Evolutionary conservation across 202 grass and related monocot genomes (phyloP).

Genomic region (Musa balbisiana): DNA sequence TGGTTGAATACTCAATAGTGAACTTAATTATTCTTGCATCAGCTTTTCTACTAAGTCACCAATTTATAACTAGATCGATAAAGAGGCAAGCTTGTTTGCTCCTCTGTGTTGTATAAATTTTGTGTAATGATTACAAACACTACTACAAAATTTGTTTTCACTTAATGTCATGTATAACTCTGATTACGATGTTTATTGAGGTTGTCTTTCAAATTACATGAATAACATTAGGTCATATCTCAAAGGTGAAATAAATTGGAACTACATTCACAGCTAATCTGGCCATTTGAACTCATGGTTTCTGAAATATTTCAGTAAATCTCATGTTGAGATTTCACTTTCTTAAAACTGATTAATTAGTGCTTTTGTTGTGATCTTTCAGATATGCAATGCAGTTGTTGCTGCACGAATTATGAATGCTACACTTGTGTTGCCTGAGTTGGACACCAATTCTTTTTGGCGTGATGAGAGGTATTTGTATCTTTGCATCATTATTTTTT

Average conservation of each 20-base stretch:
- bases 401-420: slow-evolving; percentile 97
- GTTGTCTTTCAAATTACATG: no score
- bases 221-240: neutral
- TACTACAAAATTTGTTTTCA: no score
- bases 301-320: neutral
- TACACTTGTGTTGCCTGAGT: slow-evolving; percentile 75
- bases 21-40: no score
- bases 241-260: neutral
- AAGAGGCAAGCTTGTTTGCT: slow-evolving; percentile 2
- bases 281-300: neutral
- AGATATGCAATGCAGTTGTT: slow-evolving; percentile 99
- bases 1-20: no score
- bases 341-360: slow-evolving; percentile 15
- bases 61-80: neutral
- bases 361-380: slow-evolving; percentile 22
- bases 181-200: no score
- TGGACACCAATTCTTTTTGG: slow-evolving; percentile 97
- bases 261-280: neutral
- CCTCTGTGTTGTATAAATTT: neutral
- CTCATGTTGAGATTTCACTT: neutral
- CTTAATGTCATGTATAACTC: no score
- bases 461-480: slow-evolving; percentile 65
- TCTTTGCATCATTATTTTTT: slow-evolving; percentile 7
- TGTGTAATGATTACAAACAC: neutral
- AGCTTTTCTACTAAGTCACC: no score